Evolutionary conservation across 2,329 filamentous ascomycete genomes (phyloP), one percentile per base, ranked within the genome.

Genomic region (Catunica adiposa): DNA sequence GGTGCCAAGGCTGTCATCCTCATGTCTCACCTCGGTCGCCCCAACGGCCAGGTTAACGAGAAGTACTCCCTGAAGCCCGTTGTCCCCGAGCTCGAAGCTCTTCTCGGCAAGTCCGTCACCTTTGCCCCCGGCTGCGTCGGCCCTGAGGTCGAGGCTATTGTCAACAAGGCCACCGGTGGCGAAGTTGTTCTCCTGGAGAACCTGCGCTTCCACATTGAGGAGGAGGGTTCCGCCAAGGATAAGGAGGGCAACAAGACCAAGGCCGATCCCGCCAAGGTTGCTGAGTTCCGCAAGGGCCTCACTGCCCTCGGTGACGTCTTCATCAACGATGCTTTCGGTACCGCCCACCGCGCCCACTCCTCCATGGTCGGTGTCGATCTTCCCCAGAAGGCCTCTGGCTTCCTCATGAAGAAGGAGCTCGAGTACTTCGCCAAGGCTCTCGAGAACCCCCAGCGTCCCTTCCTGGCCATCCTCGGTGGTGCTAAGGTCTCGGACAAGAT

Each of bases 401-500:
- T 96, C 83, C 82, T 98, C 66, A 89, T 98, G 78, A 98, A 98
- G 85, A 98, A 97, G 79, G 92, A 98, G 74, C 85, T 98, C 61
- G 92, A 98, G 69, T 98, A 98, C 83, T 98, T 98, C 68, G 92
- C 92, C 62, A 81, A 96, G 76, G 92, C 89, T 40, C 85, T 98
- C 60, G 92, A 98, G 76, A 82, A 79, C 64, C 92, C 92, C 60
- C 78, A 94, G 75, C 83, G 90, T 57, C 92, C 92, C 60, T 98
- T 98, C 86, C 83, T 98, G 55, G 94, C 92, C 69, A 98, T 98
- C 68, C 86, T 98, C 55, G 92, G 92, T 64, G 92, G 92, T 63
- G 89, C 92, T 69, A 98, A 98, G 80, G 89, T 98, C 63, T 94
- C 88, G 47, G 92, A 98, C 80, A 98, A 98, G 84, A 98, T 98